Evolutionary conservation across 2,329 filamentous ascomycete genomes (phyloP), one percentile per base, ranked within the genome.

Genomic region (Penicillium sp.): DNA sequence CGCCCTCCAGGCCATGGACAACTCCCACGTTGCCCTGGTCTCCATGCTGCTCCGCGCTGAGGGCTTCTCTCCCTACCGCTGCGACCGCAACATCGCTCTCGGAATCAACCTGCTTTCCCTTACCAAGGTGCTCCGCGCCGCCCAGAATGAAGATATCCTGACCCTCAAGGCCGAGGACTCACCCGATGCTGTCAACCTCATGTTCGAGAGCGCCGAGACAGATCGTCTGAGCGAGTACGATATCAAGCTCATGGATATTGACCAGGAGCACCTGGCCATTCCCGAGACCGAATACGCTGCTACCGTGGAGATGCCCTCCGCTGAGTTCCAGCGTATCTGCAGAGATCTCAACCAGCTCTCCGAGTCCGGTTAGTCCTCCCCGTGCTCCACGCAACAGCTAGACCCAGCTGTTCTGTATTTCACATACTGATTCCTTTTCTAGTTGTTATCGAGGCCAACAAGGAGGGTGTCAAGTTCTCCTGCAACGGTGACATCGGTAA

Each of bases 161-260:
- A 99, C 93, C 21, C 83, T 99, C 75, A 99, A 97, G 86, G 94
- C 94, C 13, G 93, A 97, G 74, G 95, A 99, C 75, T 88, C 91
- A 38, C 94, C 94, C 45, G 94, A 99, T 77, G 90, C 92, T 45
- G 87, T 99, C 67, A 97, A 96, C 82, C 81, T 99, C 62, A 84
- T 92, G 66, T 99, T 99, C 72, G 95, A 99, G 86, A 96, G 87
- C 81, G 81, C 84, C 63, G 86, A 88, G 71, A 89, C 85, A 68
- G 94, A 99, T 77, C 85, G 94, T 64, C 85, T 99, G 72, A 96
- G 90, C 84, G 95, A 99, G 82, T 99, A 99, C 76, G 94, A 99
- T 77, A 89, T 99, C 78, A 99, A 99, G 84, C 87, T 99, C 74
- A 99, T 99, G 94, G 94, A 99, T 75, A 99, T 99, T 75, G 94